phyloP scores from a whole-genome alignment of 306 rosid genomes.

The Vigna unguiculata region DNA sequence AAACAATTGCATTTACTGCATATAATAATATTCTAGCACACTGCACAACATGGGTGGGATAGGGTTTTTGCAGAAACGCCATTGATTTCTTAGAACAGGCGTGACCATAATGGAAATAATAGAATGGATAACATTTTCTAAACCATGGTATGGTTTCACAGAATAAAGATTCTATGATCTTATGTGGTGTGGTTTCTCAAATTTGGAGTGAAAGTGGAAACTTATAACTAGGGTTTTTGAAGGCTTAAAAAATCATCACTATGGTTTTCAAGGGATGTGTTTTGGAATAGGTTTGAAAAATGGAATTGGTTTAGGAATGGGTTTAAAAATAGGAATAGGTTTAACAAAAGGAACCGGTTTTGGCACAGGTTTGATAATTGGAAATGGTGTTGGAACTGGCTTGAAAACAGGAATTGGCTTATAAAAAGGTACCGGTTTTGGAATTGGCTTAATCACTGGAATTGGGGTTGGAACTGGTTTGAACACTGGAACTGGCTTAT shows the following conservation, averaged over 20 bases:
- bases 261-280: slow-evolving; percentile 2
- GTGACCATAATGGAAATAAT: not conserved
- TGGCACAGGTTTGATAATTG: not conserved
- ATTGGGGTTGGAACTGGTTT: not conserved
- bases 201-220: not conserved
- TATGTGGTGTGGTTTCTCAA: slow-evolving; percentile 15
- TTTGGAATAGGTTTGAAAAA: slow-evolving; percentile 13
- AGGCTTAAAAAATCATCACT: not conserved
- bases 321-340: slow-evolving; percentile 17
- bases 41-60: not conserved
- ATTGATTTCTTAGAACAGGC: not conserved
- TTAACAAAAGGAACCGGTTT: not conserved
- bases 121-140: slow-evolving; percentile 10
- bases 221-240: slow-evolving; percentile 5
- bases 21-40: slow-evolving; percentile 21
- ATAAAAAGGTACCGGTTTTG: not conserved
- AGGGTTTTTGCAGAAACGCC: not conserved
- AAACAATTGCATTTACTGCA: not conserved
- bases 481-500: not conserved
- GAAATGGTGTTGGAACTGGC: not conserved
- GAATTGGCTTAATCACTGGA: not conserved
- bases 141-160: not conserved
- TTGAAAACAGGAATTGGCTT: slow-evolving; percentile 2
- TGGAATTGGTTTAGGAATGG: not conserved
- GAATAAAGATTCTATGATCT: not conserved